Percentiles rank a stretch among this genome's conserved stretches.
Conservation (phyloP, 352 stramenopile genomes). For the Saprolegnia diclina region DNA sequence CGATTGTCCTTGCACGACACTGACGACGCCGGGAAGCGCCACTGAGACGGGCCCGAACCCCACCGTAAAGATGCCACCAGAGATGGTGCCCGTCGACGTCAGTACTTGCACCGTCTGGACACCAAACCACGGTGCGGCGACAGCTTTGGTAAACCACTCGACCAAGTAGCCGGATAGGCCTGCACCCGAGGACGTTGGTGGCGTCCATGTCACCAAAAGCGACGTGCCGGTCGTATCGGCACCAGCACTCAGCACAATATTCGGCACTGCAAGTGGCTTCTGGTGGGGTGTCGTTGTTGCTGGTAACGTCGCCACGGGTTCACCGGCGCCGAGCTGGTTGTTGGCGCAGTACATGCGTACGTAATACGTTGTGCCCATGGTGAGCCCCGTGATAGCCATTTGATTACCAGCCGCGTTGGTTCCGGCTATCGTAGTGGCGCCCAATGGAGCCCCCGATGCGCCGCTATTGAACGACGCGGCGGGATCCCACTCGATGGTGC, state of each 20-base stretch:
- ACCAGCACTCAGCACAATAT: neutral
- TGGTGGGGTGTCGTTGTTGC: conserved; percentile 54
- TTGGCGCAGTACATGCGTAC: conserved; percentile 71
- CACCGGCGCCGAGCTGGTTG: conserved; percentile 39
- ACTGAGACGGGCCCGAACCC: conserved; percentile 37
- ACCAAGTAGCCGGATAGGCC: conserved; percentile 42
- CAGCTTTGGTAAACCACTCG: conserved; percentile 65
- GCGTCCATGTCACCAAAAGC: conserved; percentile 50
- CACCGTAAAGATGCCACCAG: conserved; percentile 54
- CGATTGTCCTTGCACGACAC: conserved; percentile 43
- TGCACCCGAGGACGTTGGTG: conserved; percentile 23
- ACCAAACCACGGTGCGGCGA: conserved; percentile 54
- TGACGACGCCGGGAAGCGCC: conserved; percentile 46
- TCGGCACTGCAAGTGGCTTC: conserved; percentile 39
- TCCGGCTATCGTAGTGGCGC: conserved; percentile 32
- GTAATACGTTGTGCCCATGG: conserved; percentile 46
- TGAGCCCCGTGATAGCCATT: conserved; percentile 50
- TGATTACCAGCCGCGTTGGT: conserved; percentile 30
- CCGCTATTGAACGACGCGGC: conserved; percentile 70
- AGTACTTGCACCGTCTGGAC: conserved; percentile 47
- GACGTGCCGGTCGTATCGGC: conserved; percentile 33
- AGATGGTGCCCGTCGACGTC: conserved; percentile 44
- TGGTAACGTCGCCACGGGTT: conserved; percentile 41
- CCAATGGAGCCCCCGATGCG: conserved; percentile 45
- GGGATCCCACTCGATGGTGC: conserved; percentile 89